Evolutionary conservation across 495 filamentous ascomycete species (phyloP), one percentile per base, ranked within the genome.

Genomic region (Penicillium diatomitis): DNA sequence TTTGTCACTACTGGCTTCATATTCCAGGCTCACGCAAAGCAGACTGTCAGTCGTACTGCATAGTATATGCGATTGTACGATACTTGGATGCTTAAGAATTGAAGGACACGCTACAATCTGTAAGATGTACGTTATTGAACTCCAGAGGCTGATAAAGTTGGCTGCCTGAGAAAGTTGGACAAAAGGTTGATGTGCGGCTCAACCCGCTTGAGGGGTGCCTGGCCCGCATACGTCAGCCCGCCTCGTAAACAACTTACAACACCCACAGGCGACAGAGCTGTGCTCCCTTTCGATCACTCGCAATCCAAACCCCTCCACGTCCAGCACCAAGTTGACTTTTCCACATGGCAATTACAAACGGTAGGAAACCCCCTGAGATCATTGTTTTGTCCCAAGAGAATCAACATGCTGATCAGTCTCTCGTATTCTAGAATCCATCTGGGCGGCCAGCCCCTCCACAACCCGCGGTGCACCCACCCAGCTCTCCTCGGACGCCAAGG

Each of bases 401-500:
- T 48, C 30, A 49, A 29, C 45, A 43, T 5, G 27, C 8, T 31
- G 2, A 32, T 34, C 3, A 42, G 28, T 65, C 30, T 53, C 44
- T 28, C 11, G 8, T 36, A 38, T 32, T 32, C 5, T 54, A 88
- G 84, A 84, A 52, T 74, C 80, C 29, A 83, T 85, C 47, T 86
- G 83, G 78, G 85, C 85, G 20, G 72, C 85, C n/a, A 76, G 77
- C 56, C 92, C 92, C 50, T 81, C 82, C 43, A 96, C 91, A 10
- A 83, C 78, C 49, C 84, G 92, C 53, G 90, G 90, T 44, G 83
- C 88, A 54, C 87, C 91, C 50, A 96, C 92, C 10, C 87, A 88
- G 59, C 82, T 98, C 43, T 91, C 90, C 32, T 81, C 83, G 27
- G 94, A 98, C 65, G 67, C 85, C 31, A 95, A 95, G 66, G 92